These are phyloP conservation scores for Orbilia brochopaga DNA, from an alignment of 2,329 filamentous ascomycete genomes.

Conservation along the genomic window DNA sequence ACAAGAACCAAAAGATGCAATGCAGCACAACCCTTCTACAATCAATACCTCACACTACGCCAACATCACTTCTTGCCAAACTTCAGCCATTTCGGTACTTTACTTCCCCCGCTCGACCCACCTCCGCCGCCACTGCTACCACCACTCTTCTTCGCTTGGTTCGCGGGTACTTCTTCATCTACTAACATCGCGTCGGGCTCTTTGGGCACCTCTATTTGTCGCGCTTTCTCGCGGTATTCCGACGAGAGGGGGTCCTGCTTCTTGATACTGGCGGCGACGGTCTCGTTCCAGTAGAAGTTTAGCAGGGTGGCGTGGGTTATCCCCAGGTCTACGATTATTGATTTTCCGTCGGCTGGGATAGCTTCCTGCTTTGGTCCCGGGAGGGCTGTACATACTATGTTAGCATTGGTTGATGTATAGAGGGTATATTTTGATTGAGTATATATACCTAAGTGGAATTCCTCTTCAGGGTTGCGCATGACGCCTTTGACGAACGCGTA, in stretches of 20 bases:
- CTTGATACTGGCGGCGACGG: constrained; percentile 25
- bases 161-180: constrained; percentile 32
- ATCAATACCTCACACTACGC: neutral
- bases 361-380: constrained; percentile 47
- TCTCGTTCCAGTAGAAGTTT: constrained; percentile 48
- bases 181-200: constrained; percentile 37
- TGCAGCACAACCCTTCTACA: constrained; percentile 1
- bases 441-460: constrained; percentile 73
- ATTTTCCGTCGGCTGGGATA: constrained; percentile 16
- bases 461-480: constrained; percentile 69
- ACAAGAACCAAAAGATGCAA: neutral
- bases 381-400: constrained; percentile 20
- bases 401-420: neutral
- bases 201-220: constrained; percentile 40
- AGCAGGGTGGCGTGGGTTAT: constrained; percentile 39
- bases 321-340: constrained; percentile 44
- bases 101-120: constrained; percentile 11
- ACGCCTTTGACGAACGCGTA: constrained; percentile 76
- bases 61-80: constrained; percentile 44
- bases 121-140: constrained; percentile 20
- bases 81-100: constrained; percentile 49
- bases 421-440: neutral
- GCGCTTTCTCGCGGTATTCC: constrained; percentile 46
- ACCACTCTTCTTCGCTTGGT: constrained; percentile 23
- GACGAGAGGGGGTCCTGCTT: constrained; percentile 43